Conservation (phyloP, 164 flowering plant genomes). For the Saururus chinensis region DNA sequence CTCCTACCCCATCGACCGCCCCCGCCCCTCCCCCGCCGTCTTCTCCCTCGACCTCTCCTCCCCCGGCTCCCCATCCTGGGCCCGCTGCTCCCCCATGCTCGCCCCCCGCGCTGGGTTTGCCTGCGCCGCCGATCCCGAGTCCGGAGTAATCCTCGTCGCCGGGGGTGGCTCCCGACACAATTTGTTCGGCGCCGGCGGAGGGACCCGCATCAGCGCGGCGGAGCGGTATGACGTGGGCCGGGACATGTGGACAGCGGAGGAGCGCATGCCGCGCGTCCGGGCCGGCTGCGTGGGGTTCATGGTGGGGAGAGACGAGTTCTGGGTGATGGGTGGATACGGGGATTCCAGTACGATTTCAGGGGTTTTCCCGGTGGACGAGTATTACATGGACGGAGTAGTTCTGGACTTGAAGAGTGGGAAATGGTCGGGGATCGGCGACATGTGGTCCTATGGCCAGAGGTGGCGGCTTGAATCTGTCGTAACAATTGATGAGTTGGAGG, state of each 20-base stretch:
- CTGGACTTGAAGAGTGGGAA: constrained; percentile 52
- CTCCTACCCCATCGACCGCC: constrained; percentile 76
- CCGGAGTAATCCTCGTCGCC: constrained; percentile 48
- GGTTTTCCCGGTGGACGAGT: constrained; percentile 80
- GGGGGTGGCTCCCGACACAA: constrained; percentile 90
- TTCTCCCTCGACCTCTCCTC: constrained; percentile 35
- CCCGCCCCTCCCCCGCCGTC: constrained; percentile 45
- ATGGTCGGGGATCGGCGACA: constrained; percentile 81
- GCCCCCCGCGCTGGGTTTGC: constrained; percentile 85
- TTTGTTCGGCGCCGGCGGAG: constrained; percentile 60
- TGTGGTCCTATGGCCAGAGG: constrained; percentile 84
- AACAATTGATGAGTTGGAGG: constrained; percentile 35
- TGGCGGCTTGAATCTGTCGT: constrained; percentile 57
- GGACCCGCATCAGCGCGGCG: constrained; percentile 65
- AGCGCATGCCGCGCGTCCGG: constrained; percentile 58
- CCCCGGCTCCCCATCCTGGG: constrained; percentile 29
- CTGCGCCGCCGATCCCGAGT: constrained; percentile 32
- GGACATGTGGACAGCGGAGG: constrained; percentile 57
- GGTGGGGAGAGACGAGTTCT: constrained; percentile 59
- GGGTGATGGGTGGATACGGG: constrained; percentile 99
- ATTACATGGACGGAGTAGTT: constrained; percentile 72
- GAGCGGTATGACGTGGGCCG: constrained; percentile 65
- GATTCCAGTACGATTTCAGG: constrained; percentile 69
- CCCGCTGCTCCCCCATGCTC: constrained; percentile 49
- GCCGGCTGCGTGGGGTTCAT: constrained; percentile 90